phyloP scores from a whole-genome alignment of 164 flowering plant genomes.

The Tetracentron sinense region DNA sequence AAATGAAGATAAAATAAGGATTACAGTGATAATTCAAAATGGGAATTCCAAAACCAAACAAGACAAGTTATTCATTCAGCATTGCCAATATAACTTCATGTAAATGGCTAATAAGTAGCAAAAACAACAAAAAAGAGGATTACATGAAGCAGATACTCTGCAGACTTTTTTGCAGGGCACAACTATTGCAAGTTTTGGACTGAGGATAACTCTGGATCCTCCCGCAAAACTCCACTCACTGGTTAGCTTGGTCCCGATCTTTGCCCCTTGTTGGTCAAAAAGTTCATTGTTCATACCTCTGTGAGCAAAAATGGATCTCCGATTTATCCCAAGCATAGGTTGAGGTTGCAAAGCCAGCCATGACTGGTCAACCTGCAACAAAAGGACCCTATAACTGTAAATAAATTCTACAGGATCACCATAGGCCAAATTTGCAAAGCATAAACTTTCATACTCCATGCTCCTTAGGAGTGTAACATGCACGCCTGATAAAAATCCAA shows the following conservation, averaged over 20 bases:
- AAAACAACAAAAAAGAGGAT: conserved; percentile 2
- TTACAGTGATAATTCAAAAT: background rate
- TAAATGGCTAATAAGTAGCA: background rate
- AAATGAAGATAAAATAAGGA: background rate
- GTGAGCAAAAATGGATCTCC: conserved; percentile 6
- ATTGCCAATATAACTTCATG: background rate
- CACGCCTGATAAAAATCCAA: too few species aligned
- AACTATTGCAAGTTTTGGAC: conserved; percentile 24
- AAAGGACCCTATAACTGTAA: background rate
- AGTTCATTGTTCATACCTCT: conserved; percentile 11
- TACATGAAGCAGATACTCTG: conserved; percentile 53
- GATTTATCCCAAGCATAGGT: conserved; percentile 7
- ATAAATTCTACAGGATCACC: background rate
- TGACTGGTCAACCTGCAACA: conserved; percentile 19
- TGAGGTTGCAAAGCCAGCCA: conserved; percentile 9
- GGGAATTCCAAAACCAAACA: background rate
- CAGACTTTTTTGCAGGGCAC: conserved; percentile 17
- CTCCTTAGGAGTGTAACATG: too few species aligned
- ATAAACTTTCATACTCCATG: too few species aligned
- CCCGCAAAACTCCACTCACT: conserved; percentile 41
- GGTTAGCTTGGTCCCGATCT: conserved; percentile 8
- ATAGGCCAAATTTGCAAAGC: background rate
- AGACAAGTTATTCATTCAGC: background rate
- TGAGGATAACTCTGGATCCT: conserved; percentile 36
- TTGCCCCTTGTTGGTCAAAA: conserved; percentile 14